phyloP scores from a whole-genome alignment of 805 yeast genomes.

The Wickerhamiella musiphila region DNA sequence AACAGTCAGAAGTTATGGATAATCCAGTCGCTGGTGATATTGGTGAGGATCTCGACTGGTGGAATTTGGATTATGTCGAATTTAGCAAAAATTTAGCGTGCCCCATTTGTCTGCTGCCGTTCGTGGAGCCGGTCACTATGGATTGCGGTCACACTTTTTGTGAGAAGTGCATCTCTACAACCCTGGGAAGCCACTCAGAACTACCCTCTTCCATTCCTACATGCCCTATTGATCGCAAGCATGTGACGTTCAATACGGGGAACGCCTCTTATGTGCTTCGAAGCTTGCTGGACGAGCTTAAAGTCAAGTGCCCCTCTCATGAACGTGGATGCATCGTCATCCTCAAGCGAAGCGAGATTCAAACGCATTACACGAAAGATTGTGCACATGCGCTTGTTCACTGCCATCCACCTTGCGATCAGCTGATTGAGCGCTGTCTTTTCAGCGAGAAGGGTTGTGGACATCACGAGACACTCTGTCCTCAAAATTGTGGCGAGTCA shows the following conservation, averaged over 20 bases:
- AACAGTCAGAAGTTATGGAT: background rate
- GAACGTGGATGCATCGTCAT: slow-evolving; percentile 39
- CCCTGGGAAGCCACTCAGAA: slow-evolving; percentile 11
- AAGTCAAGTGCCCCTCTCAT: slow-evolving; percentile 35
- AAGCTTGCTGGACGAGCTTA: slow-evolving; percentile 44
- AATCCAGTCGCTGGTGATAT: background rate
- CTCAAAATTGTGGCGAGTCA: slow-evolving; percentile 7
- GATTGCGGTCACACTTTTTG: slow-evolving; percentile 57
- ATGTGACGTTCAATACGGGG: slow-evolving; percentile 24
- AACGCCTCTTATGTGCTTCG: slow-evolving; percentile 42
- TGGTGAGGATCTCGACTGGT: slow-evolving; percentile 15
- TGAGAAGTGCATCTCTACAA: slow-evolving; percentile 28
- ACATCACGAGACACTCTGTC: slow-evolving; percentile 13
- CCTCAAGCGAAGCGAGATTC: slow-evolving; percentile 43
- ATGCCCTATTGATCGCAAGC: slow-evolving; percentile 49
- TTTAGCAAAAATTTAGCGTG: slow-evolving; percentile 23
- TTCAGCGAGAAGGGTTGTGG: slow-evolving; percentile 7
- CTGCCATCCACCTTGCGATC: slow-evolving; percentile 21
- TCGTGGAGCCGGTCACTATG: slow-evolving; percentile 43
- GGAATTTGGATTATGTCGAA: slow-evolving; percentile 16
- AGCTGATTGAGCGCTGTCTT: slow-evolving; percentile 11
- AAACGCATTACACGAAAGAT: slow-evolving; percentile 29
- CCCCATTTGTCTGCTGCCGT: slow-evolving; percentile 54
- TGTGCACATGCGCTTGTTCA: slow-evolving; percentile 26
- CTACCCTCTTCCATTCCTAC: slow-evolving; percentile 9